Evolutionary conservation across 371 early-diverging fungal species (phyloP).

Genomic region (Actinomortierella ambigua): DNA sequence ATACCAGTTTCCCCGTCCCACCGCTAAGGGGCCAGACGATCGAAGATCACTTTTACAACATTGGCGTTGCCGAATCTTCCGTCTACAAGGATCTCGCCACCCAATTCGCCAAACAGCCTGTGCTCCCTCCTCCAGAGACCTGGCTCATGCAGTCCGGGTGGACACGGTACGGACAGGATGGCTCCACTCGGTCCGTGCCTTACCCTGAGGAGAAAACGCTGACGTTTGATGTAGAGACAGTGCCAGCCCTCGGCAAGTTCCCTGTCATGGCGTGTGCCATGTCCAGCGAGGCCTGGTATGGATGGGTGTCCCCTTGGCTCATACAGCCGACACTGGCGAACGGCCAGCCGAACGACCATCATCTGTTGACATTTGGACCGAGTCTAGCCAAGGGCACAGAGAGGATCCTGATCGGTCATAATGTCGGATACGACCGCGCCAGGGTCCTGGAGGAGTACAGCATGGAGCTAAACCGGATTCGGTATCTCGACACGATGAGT

Average conservation of each 20-base stretch:
- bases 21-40: constrained; percentile 63
- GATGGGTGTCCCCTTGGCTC: constrained; percentile 88
- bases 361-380: constrained; percentile 22
- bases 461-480: constrained; percentile 52
- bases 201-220: constrained; percentile 69
- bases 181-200: constrained; percentile 49
- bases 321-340: constrained; percentile 17
- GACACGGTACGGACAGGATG: constrained; percentile 76
- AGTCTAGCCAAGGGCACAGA: constrained; percentile 45
- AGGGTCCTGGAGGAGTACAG: constrained; percentile 88
- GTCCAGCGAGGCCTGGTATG: constrained; percentile 83
- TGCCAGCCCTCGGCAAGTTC: constrained; percentile 68
- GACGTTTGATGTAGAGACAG: constrained; percentile 91
- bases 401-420: constrained; percentile 87
- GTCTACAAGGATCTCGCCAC: constrained; percentile 15
- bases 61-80: constrained; percentile 71
- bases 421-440: constrained; percentile 92
- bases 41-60: constrained; percentile 80
- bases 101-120: constrained; percentile 21
- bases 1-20: constrained; percentile 57
- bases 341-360: constrained; percentile 27
- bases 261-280: constrained; percentile 88
- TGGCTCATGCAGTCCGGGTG: constrained; percentile 80
- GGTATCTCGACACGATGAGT: constrained; percentile 93
- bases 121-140: constrained; percentile 59